Evolutionary conservation across 1,284 basidiomycete genomes (phyloP).

Genomic region (Omphalotus olearius): DNA sequence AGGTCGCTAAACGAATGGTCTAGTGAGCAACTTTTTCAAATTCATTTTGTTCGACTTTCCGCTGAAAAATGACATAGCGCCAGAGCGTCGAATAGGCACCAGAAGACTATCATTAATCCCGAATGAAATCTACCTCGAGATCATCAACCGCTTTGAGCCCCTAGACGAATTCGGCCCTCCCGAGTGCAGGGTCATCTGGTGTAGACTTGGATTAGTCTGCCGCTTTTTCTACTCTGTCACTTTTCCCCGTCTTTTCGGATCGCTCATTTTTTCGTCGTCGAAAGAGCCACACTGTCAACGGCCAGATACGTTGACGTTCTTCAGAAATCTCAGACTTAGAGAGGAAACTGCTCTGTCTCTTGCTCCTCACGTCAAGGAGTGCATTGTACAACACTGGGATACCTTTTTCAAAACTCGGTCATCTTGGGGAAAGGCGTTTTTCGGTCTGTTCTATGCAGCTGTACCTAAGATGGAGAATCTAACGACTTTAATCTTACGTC

Average conservation of each 20-base stretch:
- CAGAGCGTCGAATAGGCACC: neutral
- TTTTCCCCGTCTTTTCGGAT: neutral
- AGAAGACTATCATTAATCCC: neutral
- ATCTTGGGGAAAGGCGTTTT: too few relatives aligned
- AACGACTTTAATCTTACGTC: neutral
- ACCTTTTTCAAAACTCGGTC: too few relatives aligned
- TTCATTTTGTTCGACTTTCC: too few relatives aligned
- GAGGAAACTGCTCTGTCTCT: neutral
- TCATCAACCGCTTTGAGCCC: neutral
- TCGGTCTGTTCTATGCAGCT: neutral
- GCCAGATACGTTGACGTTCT: neutral
- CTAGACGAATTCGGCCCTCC: neutral
- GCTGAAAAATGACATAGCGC: neutral
- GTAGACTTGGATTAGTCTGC: neutral
- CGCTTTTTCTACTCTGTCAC: neutral
- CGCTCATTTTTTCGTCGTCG: neutral
- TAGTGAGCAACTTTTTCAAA: too few relatives aligned
- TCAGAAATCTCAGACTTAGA: neutral
- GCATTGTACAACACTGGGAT: neutral
- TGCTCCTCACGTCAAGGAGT: neutral
- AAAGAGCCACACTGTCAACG: neutral
- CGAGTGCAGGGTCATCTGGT: neutral
- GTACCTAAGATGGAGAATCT: neutral
- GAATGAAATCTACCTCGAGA: neutral
- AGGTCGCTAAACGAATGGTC: too few relatives aligned